Base-by-base conservation (phyloP, 2,329 filamentous ascomycete genomes). In the Thermochaetoides dissita region DNA sequence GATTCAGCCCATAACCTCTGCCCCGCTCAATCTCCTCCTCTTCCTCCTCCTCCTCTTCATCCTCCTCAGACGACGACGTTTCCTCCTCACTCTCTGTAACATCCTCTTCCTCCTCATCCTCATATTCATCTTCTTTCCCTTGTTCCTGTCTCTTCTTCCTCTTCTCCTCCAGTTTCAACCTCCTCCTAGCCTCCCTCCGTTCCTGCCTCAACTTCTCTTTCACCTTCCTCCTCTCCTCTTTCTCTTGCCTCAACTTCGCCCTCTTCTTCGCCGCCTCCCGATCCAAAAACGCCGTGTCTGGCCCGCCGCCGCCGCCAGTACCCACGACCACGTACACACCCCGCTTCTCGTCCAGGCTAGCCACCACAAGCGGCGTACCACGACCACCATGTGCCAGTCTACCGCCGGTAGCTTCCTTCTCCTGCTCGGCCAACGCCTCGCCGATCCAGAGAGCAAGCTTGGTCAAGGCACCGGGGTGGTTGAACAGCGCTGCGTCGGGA, bases 381-480 rank as follows among this genome's bases (percentile, higher is more conserved):
- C 81, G 71, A 1, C 77, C 78, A 28, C 83, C 80, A 43, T 77
- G 73, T 0, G 74, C 72, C 30, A 82, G 67, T 45, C 76, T 77
- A 1, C 84, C 84, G 1, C 84, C 84, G 24, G 80, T 81, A 1
- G 67, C 61, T 47, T 91, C 85, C 39, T 79, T 77, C 60, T 96
- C 91, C 54, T 94, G 83, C 50, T 95, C 88, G 1, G 81, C 76
- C 36, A 96, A 79, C 0, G 91, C 91, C 62, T 96, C 89, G 37
- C 83, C 85, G 35, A 98, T 76, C 91, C 91, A 98, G 3, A 94
- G 70, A 0, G 89, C 88, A 10, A 98, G 72, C 60, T 96, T 95
- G 2, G 88, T 94, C 24, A 98, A 66, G 2, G 91, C 91, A 6
- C 88, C 85, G 0, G 91, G 88, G 55, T 96, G 89, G 1, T 81